Evolutionary conservation across 2,329 filamentous ascomycete species (phyloP).

Genomic region (Rhynchosporium graminicola): DNA sequence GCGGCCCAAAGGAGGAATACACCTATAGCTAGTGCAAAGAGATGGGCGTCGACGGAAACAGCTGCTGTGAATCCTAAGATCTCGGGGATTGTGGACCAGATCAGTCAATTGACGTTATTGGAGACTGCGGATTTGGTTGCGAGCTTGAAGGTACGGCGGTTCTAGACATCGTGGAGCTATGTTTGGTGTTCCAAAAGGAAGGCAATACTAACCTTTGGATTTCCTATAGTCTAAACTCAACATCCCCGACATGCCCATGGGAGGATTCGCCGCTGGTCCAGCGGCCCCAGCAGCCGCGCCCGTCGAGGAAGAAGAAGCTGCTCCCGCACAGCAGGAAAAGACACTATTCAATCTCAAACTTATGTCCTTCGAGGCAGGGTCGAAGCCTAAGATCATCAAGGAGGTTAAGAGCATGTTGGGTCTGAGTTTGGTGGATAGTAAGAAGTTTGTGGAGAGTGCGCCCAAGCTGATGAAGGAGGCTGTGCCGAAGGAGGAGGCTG

Average conservation of each 20-base stretch:
- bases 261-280: slow-evolving; percentile 77
- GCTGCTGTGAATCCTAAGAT: slow-evolving; percentile 83
- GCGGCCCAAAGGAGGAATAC: slow-evolving; percentile 50
- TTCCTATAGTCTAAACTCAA: slow-evolving; percentile 77
- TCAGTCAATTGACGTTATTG: slow-evolving; percentile 94
- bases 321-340: slow-evolving; percentile 89
- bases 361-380: slow-evolving; percentile 77
- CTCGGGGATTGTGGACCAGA: slow-evolving; percentile 91
- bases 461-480: slow-evolving; percentile 99
- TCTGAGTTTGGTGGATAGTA: slow-evolving; percentile 95
- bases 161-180: neutral
- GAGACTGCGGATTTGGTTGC: slow-evolving; percentile 97
- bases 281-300: slow-evolving; percentile 60
- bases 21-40: slow-evolving; percentile 44
- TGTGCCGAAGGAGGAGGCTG: slow-evolving; percentile 96
- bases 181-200: neutral
- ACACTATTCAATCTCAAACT: slow-evolving; percentile 97
- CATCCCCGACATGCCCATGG: slow-evolving; percentile 95
- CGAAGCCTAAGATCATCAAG: slow-evolving; percentile 99
- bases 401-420: slow-evolving; percentile 97
- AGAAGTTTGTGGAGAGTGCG: slow-evolving; percentile 99
- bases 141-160: slow-evolving; percentile 77
- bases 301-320: slow-evolving; percentile 81
- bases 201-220: slow-evolving; percentile 26
- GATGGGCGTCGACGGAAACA: slow-evolving; percentile 87